These are phyloP conservation scores for Carallia brachiata DNA, from an alignment of 345 rosid species.

Conservation along the genomic window DNA sequence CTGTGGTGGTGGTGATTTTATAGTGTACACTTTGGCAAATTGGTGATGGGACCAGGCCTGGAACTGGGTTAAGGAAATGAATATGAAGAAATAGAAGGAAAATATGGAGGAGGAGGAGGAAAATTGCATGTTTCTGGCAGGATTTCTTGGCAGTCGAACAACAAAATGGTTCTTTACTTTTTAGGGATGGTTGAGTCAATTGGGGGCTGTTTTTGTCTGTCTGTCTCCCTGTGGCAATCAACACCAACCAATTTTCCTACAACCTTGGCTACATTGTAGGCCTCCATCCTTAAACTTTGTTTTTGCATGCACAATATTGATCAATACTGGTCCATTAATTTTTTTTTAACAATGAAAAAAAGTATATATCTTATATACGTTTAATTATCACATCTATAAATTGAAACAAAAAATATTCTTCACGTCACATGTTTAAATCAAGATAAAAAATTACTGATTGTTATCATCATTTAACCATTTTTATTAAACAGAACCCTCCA, in stretches of 20 bases:
- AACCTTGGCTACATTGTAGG: constrained; percentile 32
- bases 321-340: no score
- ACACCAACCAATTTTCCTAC: constrained; percentile 45
- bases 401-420: no score
- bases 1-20: constrained; percentile 8
- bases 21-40: constrained; percentile 8
- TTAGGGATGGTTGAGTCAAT: constrained; percentile 14
- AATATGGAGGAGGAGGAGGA: constrained; percentile 10
- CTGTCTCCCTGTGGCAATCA: constrained; percentile 13
- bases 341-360: no score
- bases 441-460: no score
- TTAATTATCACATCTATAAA: no score
- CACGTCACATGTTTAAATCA: no score
- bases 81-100: background rate
- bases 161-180: constrained; percentile 9
- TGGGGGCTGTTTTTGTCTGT: constrained; percentile 6
- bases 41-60: constrained; percentile 21
- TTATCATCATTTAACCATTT: no score
- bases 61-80: constrained; percentile 8
- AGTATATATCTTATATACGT: no score
- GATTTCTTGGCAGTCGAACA: constrained; percentile 26
- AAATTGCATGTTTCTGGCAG: constrained; percentile 26
- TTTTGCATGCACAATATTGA: no score
- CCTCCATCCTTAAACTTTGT: background rate
- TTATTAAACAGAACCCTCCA: no score